Evolutionary conservation across 805 yeast species (phyloP), one percentile per base, ranked within the genome.

Genomic region (Ogataea wickerhamii): DNA sequence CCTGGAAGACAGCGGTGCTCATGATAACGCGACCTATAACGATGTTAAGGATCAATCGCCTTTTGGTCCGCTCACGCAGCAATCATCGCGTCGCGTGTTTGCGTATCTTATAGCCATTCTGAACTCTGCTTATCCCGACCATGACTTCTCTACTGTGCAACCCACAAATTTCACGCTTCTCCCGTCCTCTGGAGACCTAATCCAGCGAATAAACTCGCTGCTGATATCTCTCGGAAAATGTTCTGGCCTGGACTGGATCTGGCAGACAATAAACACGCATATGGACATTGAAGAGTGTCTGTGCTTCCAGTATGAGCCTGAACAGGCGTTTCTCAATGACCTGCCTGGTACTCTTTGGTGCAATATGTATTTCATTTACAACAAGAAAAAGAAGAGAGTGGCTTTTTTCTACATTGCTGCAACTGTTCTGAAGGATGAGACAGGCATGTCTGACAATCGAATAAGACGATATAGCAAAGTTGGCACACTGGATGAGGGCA

Each of bases 41-140:
- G 22, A 18, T 18, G 13, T 18, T 6, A 18, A 18, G 10, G 52
- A 44, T 29, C 31, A 48, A 22, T 57, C 87, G 2, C 98, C 98
- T 1, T 93, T 93, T 65, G 98, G 98, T 0, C 95, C 97, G 0
- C 70, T 93, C 23, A 84, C 82, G 53, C 82, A 82, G 51, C 77
- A 82, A n/a, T 79, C 93, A 1, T 83, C 95, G 31, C 74, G 96
- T 47, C 82, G 87, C 60, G 80, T 89, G 2, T 93, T 91, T 67
- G 93, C 96, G 0, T 86, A 89, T 56, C 67, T 93, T 33, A 86
- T 93, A 42, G 93, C 95, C 1, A 88, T 89, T 24, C 70, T 93
- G 37, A 93, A 93, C 60, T 85, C 94, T 6, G 82, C 94, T 4
- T 91, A 86, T 56, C 98, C 98, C 0, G 98, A 93, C 59, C 96